Conservation (phyloP, 192 early-diverging fungal genomes). For the Funneliformis geosporum region DNA sequence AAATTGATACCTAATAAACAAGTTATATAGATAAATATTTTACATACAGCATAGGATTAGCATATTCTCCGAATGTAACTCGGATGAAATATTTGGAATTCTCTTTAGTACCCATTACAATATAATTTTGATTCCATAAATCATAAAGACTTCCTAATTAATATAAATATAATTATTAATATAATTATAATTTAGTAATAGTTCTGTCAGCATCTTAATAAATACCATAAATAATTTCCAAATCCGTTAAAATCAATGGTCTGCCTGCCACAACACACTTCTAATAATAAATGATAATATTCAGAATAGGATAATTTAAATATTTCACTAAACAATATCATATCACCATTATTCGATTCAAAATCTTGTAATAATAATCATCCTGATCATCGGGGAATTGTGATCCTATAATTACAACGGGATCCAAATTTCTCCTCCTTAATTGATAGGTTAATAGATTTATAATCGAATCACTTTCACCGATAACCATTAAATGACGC, state of each 20-base stretch:
- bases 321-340: not conserved
- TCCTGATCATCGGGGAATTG: conserved; percentile 25
- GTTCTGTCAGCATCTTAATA: no score
- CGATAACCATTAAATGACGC: conserved; percentile 30
- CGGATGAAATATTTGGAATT: conserved; percentile 9
- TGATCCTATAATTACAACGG: conserved; percentile 14
- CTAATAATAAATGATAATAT: not conserved
- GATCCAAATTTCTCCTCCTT: not conserved
- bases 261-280: conserved; percentile 28
- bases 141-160: conserved; percentile 28
- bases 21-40: not conserved
- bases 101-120: not conserved
- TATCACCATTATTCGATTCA: conserved; percentile 22
- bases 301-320: not conserved
- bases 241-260: conserved; percentile 15
- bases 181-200: not conserved
- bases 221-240: conserved; percentile 21
- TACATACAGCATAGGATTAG: conserved; percentile 30
- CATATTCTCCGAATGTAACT: conserved; percentile 13
- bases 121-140: conserved; percentile 34
- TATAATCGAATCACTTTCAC: conserved; percentile 15
- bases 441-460: not conserved
- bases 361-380: conserved; percentile 6
- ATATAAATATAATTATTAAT: not conserved
- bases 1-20: not conserved